Evolutionary conservation across 2,329 filamentous ascomycete species (phyloP).

Genomic region (Sordariomycetes sp.): DNA sequence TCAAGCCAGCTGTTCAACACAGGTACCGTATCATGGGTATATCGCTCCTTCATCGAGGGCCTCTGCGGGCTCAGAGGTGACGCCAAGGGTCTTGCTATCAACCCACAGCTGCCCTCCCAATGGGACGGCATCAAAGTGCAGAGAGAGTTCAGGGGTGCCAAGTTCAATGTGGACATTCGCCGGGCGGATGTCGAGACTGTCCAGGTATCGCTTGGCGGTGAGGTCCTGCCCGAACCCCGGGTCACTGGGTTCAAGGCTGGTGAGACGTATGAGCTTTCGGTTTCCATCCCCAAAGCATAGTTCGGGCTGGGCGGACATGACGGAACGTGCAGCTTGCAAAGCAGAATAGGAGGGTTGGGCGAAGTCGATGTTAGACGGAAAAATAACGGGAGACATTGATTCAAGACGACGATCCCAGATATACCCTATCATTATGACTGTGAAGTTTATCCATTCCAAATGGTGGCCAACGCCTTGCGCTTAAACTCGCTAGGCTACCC

Average conservation of each 20-base stretch:
- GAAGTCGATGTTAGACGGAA: too few relatives aligned
- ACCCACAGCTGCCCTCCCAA: conserved; percentile 38
- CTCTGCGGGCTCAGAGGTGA: conserved; percentile 44
- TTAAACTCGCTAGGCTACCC: too few relatives aligned
- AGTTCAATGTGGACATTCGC: conserved; percentile 34
- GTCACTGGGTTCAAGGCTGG: conserved; percentile 32
- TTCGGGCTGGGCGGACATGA: too few relatives aligned
- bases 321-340: too few relatives aligned
- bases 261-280: conserved; percentile 29
- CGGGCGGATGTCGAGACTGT: conserved; percentile 28
- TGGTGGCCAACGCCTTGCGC: too few relatives aligned
- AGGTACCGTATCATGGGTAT: conserved; percentile 47
- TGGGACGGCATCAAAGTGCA: conserved; percentile 39
- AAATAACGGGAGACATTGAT: too few relatives aligned
- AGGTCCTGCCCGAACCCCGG: conserved; percentile 25
- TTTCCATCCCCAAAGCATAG: conserved; percentile 11
- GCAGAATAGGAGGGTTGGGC: neutral
- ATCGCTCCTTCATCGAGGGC: conserved; percentile 45
- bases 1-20: conserved; percentile 51
- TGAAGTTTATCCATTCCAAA: too few relatives aligned
- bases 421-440: too few relatives aligned
- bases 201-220: conserved; percentile 26
- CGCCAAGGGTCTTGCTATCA: conserved; percentile 31
- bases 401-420: too few relatives aligned
- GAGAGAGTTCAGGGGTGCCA: conserved; percentile 40